These are phyloP conservation scores for Dactylellina parvicollis DNA, from an alignment of 2,329 filamentous ascomycete species.

Conservation along the genomic window DNA sequence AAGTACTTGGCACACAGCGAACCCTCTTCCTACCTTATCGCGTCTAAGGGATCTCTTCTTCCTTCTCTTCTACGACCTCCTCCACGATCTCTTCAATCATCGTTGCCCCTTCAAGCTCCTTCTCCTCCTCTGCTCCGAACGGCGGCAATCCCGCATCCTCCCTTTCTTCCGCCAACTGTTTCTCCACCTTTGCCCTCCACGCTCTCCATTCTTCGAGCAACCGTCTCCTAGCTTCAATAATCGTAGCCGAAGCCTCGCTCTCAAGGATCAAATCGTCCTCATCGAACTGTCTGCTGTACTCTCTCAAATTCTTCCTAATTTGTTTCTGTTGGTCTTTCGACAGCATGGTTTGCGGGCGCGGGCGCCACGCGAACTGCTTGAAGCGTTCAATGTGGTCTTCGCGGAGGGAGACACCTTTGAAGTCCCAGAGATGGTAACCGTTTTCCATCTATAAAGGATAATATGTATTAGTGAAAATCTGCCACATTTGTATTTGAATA, in stretches of 20 bases:
- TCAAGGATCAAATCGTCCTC: constrained; percentile 94
- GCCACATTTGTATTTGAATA: constrained; percentile 24
- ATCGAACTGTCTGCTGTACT: constrained; percentile 94
- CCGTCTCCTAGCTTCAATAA: constrained; percentile 85
- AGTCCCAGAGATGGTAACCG: constrained; percentile 97
- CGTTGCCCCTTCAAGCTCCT: constrained; percentile 71
- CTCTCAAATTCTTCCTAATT: constrained; percentile 96
- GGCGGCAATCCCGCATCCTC: constrained; percentile 73
- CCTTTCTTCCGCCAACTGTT: constrained; percentile 77
- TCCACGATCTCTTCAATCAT: constrained; percentile 87
- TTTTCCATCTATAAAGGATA: constrained; percentile 83
- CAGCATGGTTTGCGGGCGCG: constrained; percentile 87
- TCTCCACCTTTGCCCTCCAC: constrained; percentile 80
- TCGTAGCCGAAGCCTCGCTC: constrained; percentile 84
- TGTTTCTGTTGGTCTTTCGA: constrained; percentile 97
- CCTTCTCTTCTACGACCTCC: constrained; percentile 73
- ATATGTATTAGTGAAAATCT: constrained; percentile 52
- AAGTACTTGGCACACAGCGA: not conserved
- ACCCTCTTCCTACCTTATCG: not conserved
- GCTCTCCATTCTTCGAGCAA: constrained; percentile 87
- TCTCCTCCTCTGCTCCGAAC: constrained; percentile 70
- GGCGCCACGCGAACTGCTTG: constrained; percentile 96
- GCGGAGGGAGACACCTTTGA: constrained; percentile 85
- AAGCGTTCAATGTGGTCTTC: constrained; percentile 96
- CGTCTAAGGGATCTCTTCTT: constrained; percentile 74